These are phyloP conservation scores for Ophiostoma angusticollis DNA, from an alignment of 2,329 filamentous ascomycete genomes.

Conservation along the genomic window DNA sequence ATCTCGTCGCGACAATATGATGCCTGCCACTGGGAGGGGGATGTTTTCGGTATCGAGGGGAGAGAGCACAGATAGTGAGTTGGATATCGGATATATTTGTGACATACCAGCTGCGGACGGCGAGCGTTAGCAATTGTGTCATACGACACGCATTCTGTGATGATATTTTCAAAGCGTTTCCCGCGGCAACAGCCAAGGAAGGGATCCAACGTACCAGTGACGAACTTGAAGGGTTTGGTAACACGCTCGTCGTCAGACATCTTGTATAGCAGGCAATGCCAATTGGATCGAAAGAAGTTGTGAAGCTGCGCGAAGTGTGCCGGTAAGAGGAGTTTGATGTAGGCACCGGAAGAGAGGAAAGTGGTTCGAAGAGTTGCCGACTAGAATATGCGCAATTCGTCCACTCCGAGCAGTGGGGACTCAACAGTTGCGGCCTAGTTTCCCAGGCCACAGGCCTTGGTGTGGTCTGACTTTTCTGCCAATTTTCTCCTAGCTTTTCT, in stretches of 20 bases:
- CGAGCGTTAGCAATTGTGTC: constrained; percentile 11
- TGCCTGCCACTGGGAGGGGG: too few species aligned
- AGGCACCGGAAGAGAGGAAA: constrained; percentile 1
- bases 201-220: constrained; percentile 48
- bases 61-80: too few species aligned
- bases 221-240: constrained; percentile 99
- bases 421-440: constrained; percentile 2
- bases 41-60: too few species aligned
- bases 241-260: constrained; percentile 85
- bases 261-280: constrained; percentile 35
- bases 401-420: constrained; percentile 12
- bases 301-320: constrained; percentile 16
- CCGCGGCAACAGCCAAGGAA: not conserved
- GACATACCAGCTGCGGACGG: constrained; percentile 12
- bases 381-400: constrained; percentile 15
- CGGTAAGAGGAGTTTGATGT: constrained; percentile 20
- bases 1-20: too few species aligned
- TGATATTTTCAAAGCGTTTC: constrained; percentile 7
- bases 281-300: constrained; percentile 16
- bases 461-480: constrained; percentile 8
- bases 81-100: too few species aligned
- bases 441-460: constrained; percentile 2
- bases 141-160: constrained; percentile 11
- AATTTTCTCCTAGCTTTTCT: constrained; percentile 8
- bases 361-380: constrained; percentile 11